Conservation (phyloP, 140 eudicot genomes). For the Oenanthe javanica region DNA sequence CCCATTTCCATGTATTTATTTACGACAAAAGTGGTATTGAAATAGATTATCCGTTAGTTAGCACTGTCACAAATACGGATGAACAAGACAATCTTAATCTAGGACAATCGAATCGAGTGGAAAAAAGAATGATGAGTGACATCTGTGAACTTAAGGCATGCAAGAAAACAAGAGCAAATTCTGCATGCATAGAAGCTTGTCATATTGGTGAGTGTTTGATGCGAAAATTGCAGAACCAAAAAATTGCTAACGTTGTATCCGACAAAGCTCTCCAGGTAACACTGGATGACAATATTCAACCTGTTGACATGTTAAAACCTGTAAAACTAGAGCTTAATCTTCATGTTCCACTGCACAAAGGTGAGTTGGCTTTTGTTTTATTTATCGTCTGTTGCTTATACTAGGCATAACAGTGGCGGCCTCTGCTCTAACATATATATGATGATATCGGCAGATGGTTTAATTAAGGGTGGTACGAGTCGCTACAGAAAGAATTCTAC, state of each 20-base stretch:
- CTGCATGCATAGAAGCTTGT: neutral
- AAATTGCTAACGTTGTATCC: neutral
- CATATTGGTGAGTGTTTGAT: neutral
- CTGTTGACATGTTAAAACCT: neutral
- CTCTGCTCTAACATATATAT: neutral
- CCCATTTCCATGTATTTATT: conserved; percentile 17
- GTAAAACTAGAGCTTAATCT: neutral
- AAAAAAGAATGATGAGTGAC: neutral
- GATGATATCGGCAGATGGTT: neutral
- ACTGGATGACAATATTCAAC: neutral
- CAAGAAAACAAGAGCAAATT: conserved; percentile 2
- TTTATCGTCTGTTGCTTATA: neutral
- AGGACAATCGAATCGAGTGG: neutral
- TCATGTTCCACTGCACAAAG: neutral
- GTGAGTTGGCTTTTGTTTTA: neutral
- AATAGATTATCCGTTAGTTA: conserved; percentile 12
- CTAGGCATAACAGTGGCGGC: neutral
- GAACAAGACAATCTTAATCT: neutral
- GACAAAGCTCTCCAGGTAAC: too few relatives aligned
- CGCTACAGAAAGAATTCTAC: neutral
- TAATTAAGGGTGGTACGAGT: neutral
- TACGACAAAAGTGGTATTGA: conserved; percentile 23
- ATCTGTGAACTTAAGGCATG: neutral
- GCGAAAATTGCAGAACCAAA: neutral
- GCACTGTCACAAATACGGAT: neutral